phyloP scores from a whole-genome alignment of 108 stramenopile species.

The Schizochytrium sp. region DNA sequence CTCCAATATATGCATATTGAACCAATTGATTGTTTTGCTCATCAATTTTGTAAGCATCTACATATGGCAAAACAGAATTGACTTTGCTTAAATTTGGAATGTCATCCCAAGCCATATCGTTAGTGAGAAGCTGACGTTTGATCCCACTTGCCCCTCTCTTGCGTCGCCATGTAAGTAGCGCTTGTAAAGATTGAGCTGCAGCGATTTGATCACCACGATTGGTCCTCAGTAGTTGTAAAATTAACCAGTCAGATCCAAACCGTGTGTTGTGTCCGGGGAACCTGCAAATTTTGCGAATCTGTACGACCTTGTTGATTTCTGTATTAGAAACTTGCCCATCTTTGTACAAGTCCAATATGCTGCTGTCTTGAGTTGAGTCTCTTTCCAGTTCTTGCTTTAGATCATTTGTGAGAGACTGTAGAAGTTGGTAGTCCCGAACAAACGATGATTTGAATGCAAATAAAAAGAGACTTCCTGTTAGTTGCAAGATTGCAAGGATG shows the following conservation, averaged over 20 bases:
- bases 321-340: neutral
- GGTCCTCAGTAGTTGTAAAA: neutral
- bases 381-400: neutral
- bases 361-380: neutral
- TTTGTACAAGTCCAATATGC: conserved; percentile 5
- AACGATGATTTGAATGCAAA: conserved; percentile 7
- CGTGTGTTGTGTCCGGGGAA: neutral
- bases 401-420: neutral
- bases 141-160: neutral
- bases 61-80: conserved; percentile 6
- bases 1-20: neutral
- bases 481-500: neutral
- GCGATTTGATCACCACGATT: conserved; percentile 20
- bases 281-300: neutral
- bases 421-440: neutral
- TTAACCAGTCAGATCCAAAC: neutral
- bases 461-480: neutral
- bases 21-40: conserved; percentile 24
- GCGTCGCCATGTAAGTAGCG: neutral
- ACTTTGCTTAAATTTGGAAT: conserved; percentile 15
- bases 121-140: neutral
- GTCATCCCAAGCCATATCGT: conserved; percentile 17
- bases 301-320: conserved; percentile 19
- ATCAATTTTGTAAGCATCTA: neutral
- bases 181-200: neutral